Evolutionary conservation across 768 basidiomycete species (phyloP).

Genomic region (Tylopilus intermedius): DNA sequence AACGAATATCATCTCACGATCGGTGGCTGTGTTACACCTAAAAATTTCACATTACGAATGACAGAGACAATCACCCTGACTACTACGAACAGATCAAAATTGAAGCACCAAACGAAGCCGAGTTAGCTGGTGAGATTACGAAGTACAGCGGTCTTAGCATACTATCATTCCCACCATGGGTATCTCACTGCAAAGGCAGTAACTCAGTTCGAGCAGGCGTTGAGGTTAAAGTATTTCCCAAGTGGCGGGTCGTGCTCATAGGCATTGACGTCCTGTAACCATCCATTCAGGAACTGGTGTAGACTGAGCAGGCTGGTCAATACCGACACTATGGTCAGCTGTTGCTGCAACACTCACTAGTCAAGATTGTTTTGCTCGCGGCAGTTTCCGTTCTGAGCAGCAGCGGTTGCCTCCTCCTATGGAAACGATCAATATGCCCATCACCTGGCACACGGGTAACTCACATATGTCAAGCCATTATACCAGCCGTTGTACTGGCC

Average conservation of each 20-base stretch:
- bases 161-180: neutral
- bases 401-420: slow-evolving; percentile 55
- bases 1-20: slow-evolving; percentile 25
- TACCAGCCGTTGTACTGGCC: slow-evolving; percentile 79
- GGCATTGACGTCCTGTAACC: slow-evolving; percentile 56
- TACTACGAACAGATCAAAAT: neutral
- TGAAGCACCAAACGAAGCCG: neutral
- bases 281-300: slow-evolving; percentile 69
- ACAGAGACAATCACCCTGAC: neutral
- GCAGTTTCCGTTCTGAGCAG: slow-evolving; percentile 51
- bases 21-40: slow-evolving; percentile 23
- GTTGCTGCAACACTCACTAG: slow-evolving; percentile 50
- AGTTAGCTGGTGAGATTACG: neutral
- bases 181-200: neutral
- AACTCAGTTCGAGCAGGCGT: slow-evolving; percentile 23
- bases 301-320: slow-evolving; percentile 39
- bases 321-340: neutral
- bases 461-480: slow-evolving; percentile 52
- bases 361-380: slow-evolving; percentile 80
- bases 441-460: slow-evolving; percentile 12
- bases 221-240: slow-evolving; percentile 67
- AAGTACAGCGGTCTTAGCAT: neutral
- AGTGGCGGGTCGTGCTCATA: slow-evolving; percentile 40
- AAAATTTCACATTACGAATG: too few species aligned
- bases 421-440: slow-evolving; percentile 1